Evolutionary conservation across 345 rosid genomes (phyloP).

Genomic region (Toxicodendron radicans): DNA sequence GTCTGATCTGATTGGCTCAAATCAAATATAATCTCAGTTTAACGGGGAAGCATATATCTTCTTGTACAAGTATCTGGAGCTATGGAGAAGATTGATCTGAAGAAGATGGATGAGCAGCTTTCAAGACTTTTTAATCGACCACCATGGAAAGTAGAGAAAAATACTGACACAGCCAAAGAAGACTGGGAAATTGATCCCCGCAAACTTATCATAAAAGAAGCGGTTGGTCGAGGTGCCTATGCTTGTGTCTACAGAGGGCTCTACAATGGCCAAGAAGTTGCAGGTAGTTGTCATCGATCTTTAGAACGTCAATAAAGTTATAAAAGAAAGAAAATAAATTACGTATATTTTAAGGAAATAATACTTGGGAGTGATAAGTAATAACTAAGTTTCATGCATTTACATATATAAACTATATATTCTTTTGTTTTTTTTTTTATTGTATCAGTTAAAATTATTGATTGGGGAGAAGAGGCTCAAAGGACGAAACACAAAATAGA

Average conservation of each 20-base stretch:
- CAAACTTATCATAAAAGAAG: slow-evolving; percentile 30
- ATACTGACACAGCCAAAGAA: slow-evolving; percentile 12
- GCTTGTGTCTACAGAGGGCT: slow-evolving; percentile 36
- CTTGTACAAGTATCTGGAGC: no score
- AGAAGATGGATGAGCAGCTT: slow-evolving; percentile 37
- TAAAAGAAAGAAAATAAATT: no score
- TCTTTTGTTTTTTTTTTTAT: no score
- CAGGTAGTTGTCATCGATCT: slow-evolving; percentile 24
- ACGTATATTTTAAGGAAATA: no score
- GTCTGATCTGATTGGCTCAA: no score
- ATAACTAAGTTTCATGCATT: no score
- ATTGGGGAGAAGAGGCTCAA: slow-evolving; percentile 36
- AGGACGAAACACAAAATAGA: slow-evolving; percentile 31
- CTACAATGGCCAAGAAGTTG: slow-evolving; percentile 41
- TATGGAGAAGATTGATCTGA: slow-evolving; percentile 38
- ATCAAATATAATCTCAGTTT: no score
- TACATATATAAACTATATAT: no score
- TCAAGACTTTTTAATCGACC: slow-evolving; percentile 28
- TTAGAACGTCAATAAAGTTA: not conserved
- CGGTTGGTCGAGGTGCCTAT: slow-evolving; percentile 35
- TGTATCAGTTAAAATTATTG: slow-evolving; percentile 33
- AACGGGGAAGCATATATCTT: no score
- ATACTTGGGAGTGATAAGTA: no score
- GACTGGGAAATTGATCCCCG: slow-evolving; percentile 39
- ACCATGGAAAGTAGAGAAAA: slow-evolving; percentile 20